Percentiles rank a stretch among this genome's conserved stretches.
Conservation (phyloP, 1,284 basidiomycete species). For the Ustilago bromivora region DNA sequence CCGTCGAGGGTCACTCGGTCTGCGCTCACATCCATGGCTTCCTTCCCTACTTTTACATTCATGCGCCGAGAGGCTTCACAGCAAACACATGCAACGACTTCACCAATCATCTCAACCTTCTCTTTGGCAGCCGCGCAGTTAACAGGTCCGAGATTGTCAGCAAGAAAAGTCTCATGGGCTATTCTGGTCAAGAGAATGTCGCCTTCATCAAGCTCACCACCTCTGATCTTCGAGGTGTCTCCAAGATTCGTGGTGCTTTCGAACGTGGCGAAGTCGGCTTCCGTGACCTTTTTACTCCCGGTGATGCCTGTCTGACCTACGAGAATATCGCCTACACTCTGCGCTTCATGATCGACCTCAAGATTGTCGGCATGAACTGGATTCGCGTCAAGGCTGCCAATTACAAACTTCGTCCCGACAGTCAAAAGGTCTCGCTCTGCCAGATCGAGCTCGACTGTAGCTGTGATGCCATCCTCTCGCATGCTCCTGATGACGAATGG, state of each 20-base stretch:
- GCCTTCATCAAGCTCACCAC: conserved; percentile 67
- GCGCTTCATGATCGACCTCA: conserved; percentile 69
- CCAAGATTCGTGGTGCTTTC: conserved; percentile 62
- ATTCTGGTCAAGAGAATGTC: conserved; percentile 62
- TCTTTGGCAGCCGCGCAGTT: conserved; percentile 56
- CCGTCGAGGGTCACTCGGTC: conserved; percentile 62
- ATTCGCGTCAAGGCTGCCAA: conserved; percentile 58
- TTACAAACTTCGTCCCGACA: conserved; percentile 61
- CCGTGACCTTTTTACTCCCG: conserved; percentile 63
- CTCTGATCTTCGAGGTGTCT: conserved; percentile 59
- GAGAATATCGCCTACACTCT: conserved; percentile 68
- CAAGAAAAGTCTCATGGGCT: conserved; percentile 67
- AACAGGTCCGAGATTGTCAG: conserved; percentile 52
- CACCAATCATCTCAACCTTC: conserved; percentile 65
- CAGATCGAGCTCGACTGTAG: conserved; percentile 68
- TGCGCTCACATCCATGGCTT: conserved; percentile 68
- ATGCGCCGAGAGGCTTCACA: conserved; percentile 65
- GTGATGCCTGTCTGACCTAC: conserved; percentile 63
- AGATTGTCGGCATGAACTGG: conserved; percentile 70
- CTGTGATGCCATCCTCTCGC: conserved; percentile 58
- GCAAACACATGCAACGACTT: conserved; percentile 62
- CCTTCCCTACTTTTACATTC: conserved; percentile 68
- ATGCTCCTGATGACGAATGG: conserved; percentile 67
- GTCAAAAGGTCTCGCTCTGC: conserved; percentile 56
- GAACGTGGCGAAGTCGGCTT: conserved; percentile 67